These are phyloP conservation scores for Exserohilum rostratum DNA, from an alignment of 2,329 filamentous ascomycete genomes.

Conservation along the genomic window DNA sequence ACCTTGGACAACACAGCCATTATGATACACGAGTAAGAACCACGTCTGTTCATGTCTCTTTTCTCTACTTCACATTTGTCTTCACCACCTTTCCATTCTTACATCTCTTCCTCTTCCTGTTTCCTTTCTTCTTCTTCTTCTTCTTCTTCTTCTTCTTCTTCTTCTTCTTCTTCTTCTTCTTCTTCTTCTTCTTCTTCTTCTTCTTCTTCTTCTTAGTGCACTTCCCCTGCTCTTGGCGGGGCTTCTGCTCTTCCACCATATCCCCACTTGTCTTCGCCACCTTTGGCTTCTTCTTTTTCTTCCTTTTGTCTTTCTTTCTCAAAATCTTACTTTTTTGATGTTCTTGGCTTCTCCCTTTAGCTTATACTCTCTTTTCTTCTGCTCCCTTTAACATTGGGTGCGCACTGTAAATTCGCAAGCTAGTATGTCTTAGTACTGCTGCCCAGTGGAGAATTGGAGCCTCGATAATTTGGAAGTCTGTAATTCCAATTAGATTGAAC, in stretches of 20 bases:
- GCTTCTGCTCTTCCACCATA: background rate
- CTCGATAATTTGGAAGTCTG: background rate
- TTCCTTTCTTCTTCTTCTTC: no score
- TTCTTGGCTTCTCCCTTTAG: background rate
- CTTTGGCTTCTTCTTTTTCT: background rate
- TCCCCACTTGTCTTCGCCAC: background rate
- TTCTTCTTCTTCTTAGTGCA: background rate
- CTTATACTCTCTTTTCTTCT: background rate
- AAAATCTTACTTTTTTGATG: background rate
- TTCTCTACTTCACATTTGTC: no score
- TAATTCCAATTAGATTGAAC: background rate
- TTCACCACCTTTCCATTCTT: no score
- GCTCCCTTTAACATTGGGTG: background rate
- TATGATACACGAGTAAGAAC: no score
- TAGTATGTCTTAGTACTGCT: background rate
- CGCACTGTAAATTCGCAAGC: background rate
- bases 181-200: background rate
- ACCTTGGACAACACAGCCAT: no score
- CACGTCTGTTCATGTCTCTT: no score
- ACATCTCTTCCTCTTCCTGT: no score
- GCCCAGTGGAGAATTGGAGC: background rate
- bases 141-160: no score
- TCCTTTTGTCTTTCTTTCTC: background rate
- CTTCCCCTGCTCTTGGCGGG: background rate
- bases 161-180: background rate